A percentile compares a stretch with the other conserved stretches of the same genome.
Conservation (phyloP, 164 flowering plant genomes). For the Tetrastigma voinierianum region DNA sequence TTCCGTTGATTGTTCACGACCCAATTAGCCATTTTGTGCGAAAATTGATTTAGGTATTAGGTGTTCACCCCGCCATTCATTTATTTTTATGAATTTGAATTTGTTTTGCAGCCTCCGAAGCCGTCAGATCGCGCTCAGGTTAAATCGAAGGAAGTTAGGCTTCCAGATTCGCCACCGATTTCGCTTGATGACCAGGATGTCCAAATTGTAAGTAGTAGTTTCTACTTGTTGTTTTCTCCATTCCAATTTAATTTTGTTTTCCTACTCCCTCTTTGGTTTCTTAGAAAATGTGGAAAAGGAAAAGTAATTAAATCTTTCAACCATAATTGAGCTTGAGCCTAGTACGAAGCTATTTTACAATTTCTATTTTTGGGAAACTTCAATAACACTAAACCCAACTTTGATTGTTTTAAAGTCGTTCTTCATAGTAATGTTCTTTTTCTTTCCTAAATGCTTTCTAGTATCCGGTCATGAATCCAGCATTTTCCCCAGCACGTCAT, state of each 20-base stretch:
- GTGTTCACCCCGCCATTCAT: neutral
- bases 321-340: neutral
- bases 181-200: slow-evolving; percentile 91
- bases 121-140: slow-evolving; percentile 79
- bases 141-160: slow-evolving; percentile 78
- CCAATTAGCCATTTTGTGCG: no score
- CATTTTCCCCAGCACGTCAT: no score
- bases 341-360: no score
- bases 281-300: neutral
- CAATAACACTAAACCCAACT: neutral
- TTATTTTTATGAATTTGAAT: neutral
- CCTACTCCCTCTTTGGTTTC: neutral
- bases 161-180: slow-evolving; percentile 72
- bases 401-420: neutral
- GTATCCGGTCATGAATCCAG: no score
- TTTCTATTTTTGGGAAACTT: no score
- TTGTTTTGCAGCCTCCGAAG: slow-evolving; percentile 65
- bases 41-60: no score
- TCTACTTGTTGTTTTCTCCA: neutral
- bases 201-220: slow-evolving; percentile 60
- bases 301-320: neutral
- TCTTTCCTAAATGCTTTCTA: no score
- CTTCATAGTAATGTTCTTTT: no score
- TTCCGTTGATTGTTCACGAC: neutral
- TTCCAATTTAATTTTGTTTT: neutral